Percentiles rank a stretch among this genome's conserved stretches.
Evolutionary conservation across 306 rosid species (phyloP).

Genomic region (Clitoria ternatea): DNA sequence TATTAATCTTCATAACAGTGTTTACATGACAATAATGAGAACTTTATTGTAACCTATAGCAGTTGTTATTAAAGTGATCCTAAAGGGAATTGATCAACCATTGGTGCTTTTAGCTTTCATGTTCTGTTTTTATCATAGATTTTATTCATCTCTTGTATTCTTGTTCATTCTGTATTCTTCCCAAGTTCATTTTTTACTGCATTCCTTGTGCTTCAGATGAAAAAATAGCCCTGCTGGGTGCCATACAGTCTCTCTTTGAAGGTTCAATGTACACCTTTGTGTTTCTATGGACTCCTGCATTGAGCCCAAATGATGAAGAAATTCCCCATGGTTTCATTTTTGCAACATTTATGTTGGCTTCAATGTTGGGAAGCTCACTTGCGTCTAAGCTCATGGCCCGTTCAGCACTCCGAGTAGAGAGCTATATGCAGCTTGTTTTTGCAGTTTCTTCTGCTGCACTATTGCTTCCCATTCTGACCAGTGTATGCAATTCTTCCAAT

Average conservation of each 20-base stretch:
- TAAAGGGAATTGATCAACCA: not conserved
- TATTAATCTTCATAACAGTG: not conserved
- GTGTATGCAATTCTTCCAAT: slow-evolving; percentile 47
- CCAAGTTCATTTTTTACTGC: not conserved
- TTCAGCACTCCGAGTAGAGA: slow-evolving; percentile 60
- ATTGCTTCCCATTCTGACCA: slow-evolving; percentile 69
- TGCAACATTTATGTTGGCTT: slow-evolving; percentile 92
- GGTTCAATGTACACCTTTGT: slow-evolving; percentile 95
- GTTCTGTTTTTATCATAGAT: not conserved
- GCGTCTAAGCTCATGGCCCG: slow-evolving; percentile 79
- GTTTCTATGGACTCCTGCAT: slow-evolving; percentile 94
- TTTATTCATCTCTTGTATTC: slow-evolving; percentile 9
- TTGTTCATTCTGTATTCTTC: slow-evolving; percentile 3
- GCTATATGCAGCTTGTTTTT: slow-evolving; percentile 90
- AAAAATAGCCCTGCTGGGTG: slow-evolving; percentile 82
- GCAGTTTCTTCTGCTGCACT: slow-evolving; percentile 60
- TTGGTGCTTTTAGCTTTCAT: not conserved
- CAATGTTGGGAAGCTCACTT: slow-evolving; percentile 96
- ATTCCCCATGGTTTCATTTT: slow-evolving; percentile 93
- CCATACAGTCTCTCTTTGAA: slow-evolving; percentile 91
- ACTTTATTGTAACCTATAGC: not conserved
- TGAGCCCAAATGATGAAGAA: slow-evolving; percentile 91
- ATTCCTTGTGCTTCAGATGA: slow-evolving; percentile 54
- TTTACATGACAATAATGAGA: not conserved
- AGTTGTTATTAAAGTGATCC: not conserved